A percentile compares a stretch with the other conserved stretches of the same genome.
Conservation (phyloP, 768 basidiomycete species). For the Agrocybe chaxingu region DNA sequence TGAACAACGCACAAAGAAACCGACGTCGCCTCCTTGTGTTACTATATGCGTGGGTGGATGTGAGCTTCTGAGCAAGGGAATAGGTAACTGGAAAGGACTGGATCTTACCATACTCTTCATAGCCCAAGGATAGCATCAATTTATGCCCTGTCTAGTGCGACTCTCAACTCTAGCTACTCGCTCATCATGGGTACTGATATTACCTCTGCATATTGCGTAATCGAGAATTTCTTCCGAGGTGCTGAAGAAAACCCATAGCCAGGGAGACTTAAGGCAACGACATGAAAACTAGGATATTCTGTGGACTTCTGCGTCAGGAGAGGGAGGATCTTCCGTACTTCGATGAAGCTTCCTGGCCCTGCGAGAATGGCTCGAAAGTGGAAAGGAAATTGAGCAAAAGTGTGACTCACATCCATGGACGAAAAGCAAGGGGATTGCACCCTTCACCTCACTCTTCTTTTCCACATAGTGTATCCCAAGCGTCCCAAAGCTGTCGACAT, state of each 20-base stretch:
- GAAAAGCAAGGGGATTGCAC: conserved; percentile 59
- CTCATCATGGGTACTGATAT: conserved; percentile 22
- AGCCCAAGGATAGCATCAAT: conserved; percentile 48
- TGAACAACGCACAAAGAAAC: too few species aligned
- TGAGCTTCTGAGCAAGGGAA: too few species aligned
- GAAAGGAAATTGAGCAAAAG: not conserved
- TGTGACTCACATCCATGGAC: conserved; percentile 51
- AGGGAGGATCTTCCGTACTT: conserved; percentile 56
- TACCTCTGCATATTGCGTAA: conserved; percentile 47
- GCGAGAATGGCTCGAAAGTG: not conserved
- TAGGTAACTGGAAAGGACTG: too few species aligned
- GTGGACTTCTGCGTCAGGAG: conserved; percentile 39
- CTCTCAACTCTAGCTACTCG: conserved; percentile 48
- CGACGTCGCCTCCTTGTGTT: too few species aligned
- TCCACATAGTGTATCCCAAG: conserved; percentile 57
- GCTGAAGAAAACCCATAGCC: conserved; percentile 63
- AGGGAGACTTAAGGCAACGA: conserved; percentile 57
- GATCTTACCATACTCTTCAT: too few species aligned
- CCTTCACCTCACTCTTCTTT: conserved; percentile 36
- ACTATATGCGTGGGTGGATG: too few species aligned
- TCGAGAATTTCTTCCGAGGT: conserved; percentile 46
- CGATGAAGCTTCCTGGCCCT: conserved; percentile 65
- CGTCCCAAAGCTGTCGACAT: conserved; percentile 41
- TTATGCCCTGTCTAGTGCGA: conserved; percentile 28
- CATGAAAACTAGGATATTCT: conserved; percentile 56